A percentile compares a stretch with the other conserved stretches of the same genome.
Conservation (phyloP, 2,329 filamentous ascomycete species). For the Akanthomyces lecanii region DNA sequence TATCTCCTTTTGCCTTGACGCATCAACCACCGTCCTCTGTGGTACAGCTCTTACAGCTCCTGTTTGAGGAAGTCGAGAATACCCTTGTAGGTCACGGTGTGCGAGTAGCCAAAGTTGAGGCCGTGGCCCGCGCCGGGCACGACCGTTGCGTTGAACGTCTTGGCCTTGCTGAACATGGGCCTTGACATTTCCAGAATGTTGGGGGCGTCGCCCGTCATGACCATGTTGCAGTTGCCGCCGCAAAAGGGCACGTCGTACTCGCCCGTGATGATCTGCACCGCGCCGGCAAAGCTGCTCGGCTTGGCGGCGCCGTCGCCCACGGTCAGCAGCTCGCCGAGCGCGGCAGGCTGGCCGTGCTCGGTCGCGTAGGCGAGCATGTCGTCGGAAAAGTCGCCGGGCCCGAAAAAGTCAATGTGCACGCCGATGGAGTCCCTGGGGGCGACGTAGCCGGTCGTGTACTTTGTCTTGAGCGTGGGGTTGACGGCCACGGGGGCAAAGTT, state of each 20-base stretch:
- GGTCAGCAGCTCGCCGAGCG: constrained; percentile 56
- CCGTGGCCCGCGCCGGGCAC: constrained; percentile 49
- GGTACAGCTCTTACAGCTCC: constrained; percentile 5
- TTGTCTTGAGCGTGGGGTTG: constrained; percentile 22
- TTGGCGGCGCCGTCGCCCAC: constrained; percentile 37
- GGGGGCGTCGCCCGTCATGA: constrained; percentile 33
- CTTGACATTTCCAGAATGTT: constrained; percentile 40
- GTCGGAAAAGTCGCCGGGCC: constrained; percentile 52
- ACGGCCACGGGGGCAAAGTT: constrained; percentile 44
- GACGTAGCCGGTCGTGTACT: constrained; percentile 50
- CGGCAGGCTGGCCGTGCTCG: constrained; percentile 50
- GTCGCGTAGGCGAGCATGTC: constrained; percentile 44
- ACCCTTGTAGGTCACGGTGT: constrained; percentile 29
- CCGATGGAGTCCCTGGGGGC: constrained; percentile 41
- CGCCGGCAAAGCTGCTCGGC: constrained; percentile 43
- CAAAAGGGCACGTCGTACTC: constrained; percentile 53
- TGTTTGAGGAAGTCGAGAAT: constrained; percentile 37
- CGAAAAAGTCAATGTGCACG: constrained; percentile 50
- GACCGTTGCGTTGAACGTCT: constrained; percentile 48
- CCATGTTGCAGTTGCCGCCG: constrained; percentile 54
- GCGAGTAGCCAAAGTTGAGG: constrained; percentile 43
- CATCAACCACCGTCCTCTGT: neutral
- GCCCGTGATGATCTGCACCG: constrained; percentile 55
- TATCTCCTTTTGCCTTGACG: neutral
- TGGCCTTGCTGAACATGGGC: constrained; percentile 41